A percentile compares a stretch with the other conserved stretches of the same genome.
Evolutionary conservation across 2,329 filamentous ascomycete species (phyloP).

Genomic region (Lasiodiplodia hormozganensis): DNA sequence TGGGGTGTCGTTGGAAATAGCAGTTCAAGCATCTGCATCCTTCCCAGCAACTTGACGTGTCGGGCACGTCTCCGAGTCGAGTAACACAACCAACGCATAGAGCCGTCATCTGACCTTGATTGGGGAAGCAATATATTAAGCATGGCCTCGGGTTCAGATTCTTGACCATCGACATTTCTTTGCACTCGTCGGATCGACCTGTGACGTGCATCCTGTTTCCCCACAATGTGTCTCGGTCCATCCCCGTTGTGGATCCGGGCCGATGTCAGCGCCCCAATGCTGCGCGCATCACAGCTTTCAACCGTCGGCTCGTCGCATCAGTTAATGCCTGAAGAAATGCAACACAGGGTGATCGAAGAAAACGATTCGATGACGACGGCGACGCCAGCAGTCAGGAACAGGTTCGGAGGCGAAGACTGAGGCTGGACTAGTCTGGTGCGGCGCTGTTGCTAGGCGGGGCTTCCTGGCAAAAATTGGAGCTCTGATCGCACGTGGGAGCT

Average conservation of each 20-base stretch:
- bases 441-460: slow-evolving; percentile 18
- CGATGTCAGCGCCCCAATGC: not conserved
- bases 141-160: no score
- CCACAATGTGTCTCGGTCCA: not conserved
- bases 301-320: not conserved
- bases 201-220: slow-evolving; percentile 8
- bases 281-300: not conserved
- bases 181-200: slow-evolving; percentile 3
- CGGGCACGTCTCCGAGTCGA: not conserved
- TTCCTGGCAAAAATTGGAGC: slow-evolving; percentile 9
- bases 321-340: not conserved
- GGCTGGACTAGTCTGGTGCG: not conserved
- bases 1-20: not conserved
- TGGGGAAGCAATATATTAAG: not conserved
- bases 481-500: slow-evolving; percentile 24
- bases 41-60: slow-evolving; percentile 1
- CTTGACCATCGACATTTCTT: not conserved
- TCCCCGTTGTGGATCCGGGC: no score
- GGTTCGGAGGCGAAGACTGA: not conserved
- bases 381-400: no score
- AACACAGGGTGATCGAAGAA: not conserved
- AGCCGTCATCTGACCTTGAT: not conserved
- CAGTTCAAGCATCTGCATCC: not conserved
- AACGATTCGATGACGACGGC: not conserved
- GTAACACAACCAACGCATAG: not conserved